Percentiles rank a stretch among this genome's conserved stretches.
Conservation (phyloP, 805 yeast genomes). For the Wickerhamiella allomyrinae region DNA sequence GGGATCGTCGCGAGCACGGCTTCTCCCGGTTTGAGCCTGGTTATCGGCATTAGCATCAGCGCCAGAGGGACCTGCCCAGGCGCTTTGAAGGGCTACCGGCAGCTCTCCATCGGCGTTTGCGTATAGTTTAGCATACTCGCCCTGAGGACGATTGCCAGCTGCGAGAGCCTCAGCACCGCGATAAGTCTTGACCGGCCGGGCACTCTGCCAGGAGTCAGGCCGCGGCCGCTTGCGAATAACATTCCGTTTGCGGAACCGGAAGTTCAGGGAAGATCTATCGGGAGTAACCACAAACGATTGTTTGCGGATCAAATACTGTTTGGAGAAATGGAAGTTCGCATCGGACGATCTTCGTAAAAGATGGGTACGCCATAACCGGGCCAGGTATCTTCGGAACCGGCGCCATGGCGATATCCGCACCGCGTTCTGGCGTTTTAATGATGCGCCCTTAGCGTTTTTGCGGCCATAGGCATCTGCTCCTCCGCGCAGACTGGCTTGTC, state of each 20-base stretch:
- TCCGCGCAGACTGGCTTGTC: constrained; percentile 3
- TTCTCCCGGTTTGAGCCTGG: too few relatives aligned
- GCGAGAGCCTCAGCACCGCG: constrained; percentile 5
- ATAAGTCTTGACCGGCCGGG: constrained; percentile 12
- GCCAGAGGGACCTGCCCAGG: neutral
- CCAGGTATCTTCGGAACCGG: constrained; percentile 6
- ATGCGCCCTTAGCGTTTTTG: neutral
- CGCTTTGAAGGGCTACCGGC: neutral
- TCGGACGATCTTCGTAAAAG: constrained; percentile 2
- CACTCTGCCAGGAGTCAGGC: constrained; percentile 8
- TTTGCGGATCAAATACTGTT: constrained; percentile 10
- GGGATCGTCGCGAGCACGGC: neutral
- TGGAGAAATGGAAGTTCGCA: constrained; percentile 8
- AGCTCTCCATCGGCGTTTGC: neutral
- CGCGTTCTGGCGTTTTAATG: constrained; percentile 8
- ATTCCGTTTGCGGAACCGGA: constrained; percentile 9
- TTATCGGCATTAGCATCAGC: neutral
- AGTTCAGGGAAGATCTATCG: constrained; percentile 11
- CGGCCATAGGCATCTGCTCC: neutral
- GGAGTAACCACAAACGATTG: constrained; percentile 16
- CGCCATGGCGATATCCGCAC: constrained; percentile 6
- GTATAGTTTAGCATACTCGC: neutral
- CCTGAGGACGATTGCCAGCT: neutral
- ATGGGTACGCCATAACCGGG: constrained; percentile 8
- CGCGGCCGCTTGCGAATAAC: constrained; percentile 9